phyloP scores from a whole-genome alignment of 2,329 filamentous ascomycete species.

The Thielaviopsis populi region DNA sequence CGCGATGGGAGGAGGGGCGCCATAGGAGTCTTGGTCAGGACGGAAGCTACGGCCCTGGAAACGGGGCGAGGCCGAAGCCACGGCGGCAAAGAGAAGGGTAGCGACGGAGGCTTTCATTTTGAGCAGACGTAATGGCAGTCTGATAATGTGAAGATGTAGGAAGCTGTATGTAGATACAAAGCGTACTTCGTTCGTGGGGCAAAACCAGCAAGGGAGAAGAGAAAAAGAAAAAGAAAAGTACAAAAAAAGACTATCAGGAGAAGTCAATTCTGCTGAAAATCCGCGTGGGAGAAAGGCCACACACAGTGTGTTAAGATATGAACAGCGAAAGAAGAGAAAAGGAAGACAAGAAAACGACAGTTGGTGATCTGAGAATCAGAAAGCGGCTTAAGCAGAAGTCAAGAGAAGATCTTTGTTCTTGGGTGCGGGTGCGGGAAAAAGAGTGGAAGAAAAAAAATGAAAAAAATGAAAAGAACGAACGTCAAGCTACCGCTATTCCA shows the following conservation, averaged over 20 bases:
- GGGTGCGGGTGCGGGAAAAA: no score
- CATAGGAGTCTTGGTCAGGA: neutral
- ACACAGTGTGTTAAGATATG: conserved; percentile 8
- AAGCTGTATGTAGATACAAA: conserved; percentile 4
- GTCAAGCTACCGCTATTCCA: conserved; percentile 17
- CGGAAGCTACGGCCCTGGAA: conserved; percentile 14
- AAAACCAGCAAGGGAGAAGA: conserved; percentile 3
- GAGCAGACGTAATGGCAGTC: no score
- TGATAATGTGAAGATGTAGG: conserved; percentile 8
- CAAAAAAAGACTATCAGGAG: conserved; percentile 12
- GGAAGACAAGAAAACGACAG: conserved; percentile 6
- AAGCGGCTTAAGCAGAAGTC: neutral
- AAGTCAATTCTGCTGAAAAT: conserved; percentile 11
- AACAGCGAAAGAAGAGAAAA: neutral
- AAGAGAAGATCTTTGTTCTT: neutral
- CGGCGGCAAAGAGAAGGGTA: conserved; percentile 13
- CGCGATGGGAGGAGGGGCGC: neutral
- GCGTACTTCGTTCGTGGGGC: conserved; percentile 10
- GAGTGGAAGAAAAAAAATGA: conserved; percentile 3
- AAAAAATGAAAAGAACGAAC: conserved; percentile 14
- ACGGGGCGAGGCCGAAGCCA: conserved; percentile 14
- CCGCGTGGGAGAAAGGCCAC: neutral
- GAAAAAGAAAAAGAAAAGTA: conserved; percentile 15
- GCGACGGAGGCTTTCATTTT: conserved; percentile 16
- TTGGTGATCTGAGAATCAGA: conserved; percentile 1